A percentile compares a stretch with the other conserved stretches of the same genome.
Conservation (phyloP, 805 yeast species). For the Cyberlindnera petersonii region DNA sequence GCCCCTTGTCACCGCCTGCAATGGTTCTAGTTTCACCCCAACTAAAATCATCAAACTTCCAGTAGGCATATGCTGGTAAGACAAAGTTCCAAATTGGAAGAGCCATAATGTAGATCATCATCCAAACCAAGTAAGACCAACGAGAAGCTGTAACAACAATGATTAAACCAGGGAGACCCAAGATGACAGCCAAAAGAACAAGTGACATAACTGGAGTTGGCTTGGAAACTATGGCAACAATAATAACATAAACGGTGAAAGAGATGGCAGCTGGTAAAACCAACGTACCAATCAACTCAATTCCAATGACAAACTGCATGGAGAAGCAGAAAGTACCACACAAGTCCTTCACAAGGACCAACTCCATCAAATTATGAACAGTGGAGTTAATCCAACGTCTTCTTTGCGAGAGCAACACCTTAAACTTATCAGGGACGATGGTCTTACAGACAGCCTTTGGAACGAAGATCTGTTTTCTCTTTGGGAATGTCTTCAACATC, state of each 20-base stretch:
- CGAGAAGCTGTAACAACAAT: slow-evolving; percentile 79
- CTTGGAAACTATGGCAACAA: slow-evolving; percentile 60
- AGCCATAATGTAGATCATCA: slow-evolving; percentile 71
- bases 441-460: slow-evolving; percentile 93
- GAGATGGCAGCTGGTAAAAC: slow-evolving; percentile 86
- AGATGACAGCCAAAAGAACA: slow-evolving; percentile 67
- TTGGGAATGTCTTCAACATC: slow-evolving; percentile 87
- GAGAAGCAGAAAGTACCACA: slow-evolving; percentile 95
- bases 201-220: slow-evolving; percentile 81
- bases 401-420: slow-evolving; percentile 81
- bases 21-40: slow-evolving; percentile 96
- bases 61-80: slow-evolving; percentile 79
- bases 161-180: slow-evolving; percentile 82
- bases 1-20: slow-evolving; percentile 63
- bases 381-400: slow-evolving; percentile 98
- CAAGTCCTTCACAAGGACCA: slow-evolving; percentile 75
- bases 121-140: slow-evolving; percentile 70
- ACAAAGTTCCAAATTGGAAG: slow-evolving; percentile 94
- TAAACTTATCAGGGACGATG: slow-evolving; percentile 78
- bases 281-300: slow-evolving; percentile 83
- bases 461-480: slow-evolving; percentile 79
- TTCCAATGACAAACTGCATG: slow-evolving; percentile 85
- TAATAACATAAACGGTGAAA: slow-evolving; percentile 75
- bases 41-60: slow-evolving; percentile 95
- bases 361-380: slow-evolving; percentile 86